These are phyloP conservation scores for Tylopilus felleus DNA, from an alignment of 768 basidiomycete species.

Conservation along the genomic window DNA sequence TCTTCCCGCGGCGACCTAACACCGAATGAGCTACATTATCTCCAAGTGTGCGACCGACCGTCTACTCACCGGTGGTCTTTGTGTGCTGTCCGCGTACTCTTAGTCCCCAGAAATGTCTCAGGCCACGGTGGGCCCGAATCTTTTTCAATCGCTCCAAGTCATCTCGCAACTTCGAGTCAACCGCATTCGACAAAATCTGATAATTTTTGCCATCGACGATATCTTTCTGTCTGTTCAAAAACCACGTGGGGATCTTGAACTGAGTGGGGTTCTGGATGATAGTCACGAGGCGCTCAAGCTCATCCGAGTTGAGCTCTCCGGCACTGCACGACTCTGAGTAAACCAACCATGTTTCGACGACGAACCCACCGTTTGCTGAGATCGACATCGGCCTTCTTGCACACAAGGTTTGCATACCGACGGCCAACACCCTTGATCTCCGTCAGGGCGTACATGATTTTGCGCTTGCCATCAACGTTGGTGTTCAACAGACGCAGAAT, in stretches of 20 bases:
- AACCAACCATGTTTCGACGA: neutral
- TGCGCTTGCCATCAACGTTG: slow-evolving; percentile 99
- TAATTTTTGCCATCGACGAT: slow-evolving; percentile 96
- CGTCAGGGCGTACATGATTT: slow-evolving; percentile 98
- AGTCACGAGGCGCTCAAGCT: slow-evolving; percentile 97
- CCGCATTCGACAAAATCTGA: slow-evolving; percentile 93
- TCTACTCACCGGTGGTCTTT: slow-evolving; percentile 84
- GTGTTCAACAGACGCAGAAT: slow-evolving; percentile 99
- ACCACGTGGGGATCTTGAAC: slow-evolving; percentile 99
- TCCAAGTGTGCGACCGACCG: neutral
- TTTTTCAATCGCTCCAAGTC: slow-evolving; percentile 99
- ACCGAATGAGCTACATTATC: slow-evolving; percentile 1
- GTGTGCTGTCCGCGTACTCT: slow-evolving; percentile 99
- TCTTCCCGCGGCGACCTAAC: slow-evolving; percentile 90
- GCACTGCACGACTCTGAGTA: slow-evolving; percentile 53
- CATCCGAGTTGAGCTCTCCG: slow-evolving; percentile 99
- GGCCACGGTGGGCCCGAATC: slow-evolving; percentile 94
- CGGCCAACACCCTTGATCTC: slow-evolving; percentile 99
- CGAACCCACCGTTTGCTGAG: slow-evolving; percentile 89
- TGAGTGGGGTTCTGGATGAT: slow-evolving; percentile 99
- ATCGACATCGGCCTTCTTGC: slow-evolving; percentile 99
- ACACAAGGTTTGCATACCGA: slow-evolving; percentile 97
- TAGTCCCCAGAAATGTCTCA: slow-evolving; percentile 90
- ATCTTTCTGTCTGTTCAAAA: slow-evolving; percentile 98
- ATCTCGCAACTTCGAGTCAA: slow-evolving; percentile 97